Evolutionary conservation across 495 filamentous ascomycete species (phyloP), one percentile per base, ranked within the genome.

Genomic region (Neurospora cerealis): DNA sequence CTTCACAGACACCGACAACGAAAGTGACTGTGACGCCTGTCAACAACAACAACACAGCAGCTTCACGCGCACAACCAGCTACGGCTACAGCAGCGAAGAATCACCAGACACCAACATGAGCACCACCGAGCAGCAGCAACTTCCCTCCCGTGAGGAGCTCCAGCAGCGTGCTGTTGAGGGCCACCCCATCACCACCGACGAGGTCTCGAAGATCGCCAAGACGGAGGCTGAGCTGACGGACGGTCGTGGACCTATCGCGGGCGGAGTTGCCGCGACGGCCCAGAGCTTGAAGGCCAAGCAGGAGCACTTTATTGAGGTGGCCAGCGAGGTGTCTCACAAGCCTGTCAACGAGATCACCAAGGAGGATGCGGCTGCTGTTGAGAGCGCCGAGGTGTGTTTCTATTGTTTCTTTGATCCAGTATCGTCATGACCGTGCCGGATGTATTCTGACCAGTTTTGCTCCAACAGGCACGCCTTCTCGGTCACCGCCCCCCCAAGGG

Each of bases 261-360:
- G 78, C 13, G 79, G 80, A 2, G 44, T 74, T 9, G 79, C 80
- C 3, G 76, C 80, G 2, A 73, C 69, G 15, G 78, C 79, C 10
- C 79, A 81, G 75, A 75, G 76, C 74, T 46, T 81, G 69, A 77
- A 80, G 71, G 80, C 80, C 73, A 71, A 71, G 32, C 79, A 81
- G 73, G 73, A 78, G 71, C 78, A 82, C 70, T 81, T 80, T 71
- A 19, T 77, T 28, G 75, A 44, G 21, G 75, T 73, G n/a, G 76
- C 81, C 1, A 76, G 78, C 21, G 75, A 82, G 41, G 74, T 83
- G 13, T 75, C 79, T 1, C 75, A 77, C 36, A 83, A 83, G 75
- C 76, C 78, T 2, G 75, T 48, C 9, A 72, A 78, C 13, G 46
- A 79, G 62, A 74, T 81, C 15, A 81, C 75, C 1, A 75, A 77